Evolutionary conservation across 306 rosid species (phyloP), one percentile per base, ranked within the genome.

Genomic region (Mimosa pudica): DNA sequence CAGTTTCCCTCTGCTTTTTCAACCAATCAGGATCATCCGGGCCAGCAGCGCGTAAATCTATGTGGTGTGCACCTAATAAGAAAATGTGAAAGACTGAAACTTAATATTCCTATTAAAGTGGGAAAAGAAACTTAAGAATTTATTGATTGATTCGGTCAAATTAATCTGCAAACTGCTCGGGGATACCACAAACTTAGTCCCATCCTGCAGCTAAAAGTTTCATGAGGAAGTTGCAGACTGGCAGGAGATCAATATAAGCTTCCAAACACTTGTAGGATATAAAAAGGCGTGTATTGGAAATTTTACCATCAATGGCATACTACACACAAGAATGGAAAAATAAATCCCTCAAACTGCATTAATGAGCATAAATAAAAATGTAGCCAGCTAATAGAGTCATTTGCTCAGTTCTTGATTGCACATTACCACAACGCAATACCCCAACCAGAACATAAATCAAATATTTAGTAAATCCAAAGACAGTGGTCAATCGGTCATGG

Each of bases 1-100:
- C 96, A 67, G 87, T 84, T 61, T 49, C 86, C 79, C 98, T 89
- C 85, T 82, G 96, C 79, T 93, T 88, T 16, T 81, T 73, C 82
- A 93, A 85, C 98, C 98, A 93, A 81, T 74, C 76, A 66, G 97
- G 98, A 87, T 92, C 98, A 33, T 84, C 81, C n/a, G 75, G 44
- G 0, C 88, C 88, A 2, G 98, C 82, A 76, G 91, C 86, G 8
- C 96, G 98, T 78, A 92, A 87, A 84, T 93, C 98, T 76, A 89
- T 54, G 85, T 90, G 97, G 85, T 90, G 97, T 0, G 96, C 96
- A 70, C 98, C 97, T 92, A 84, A 67, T 18, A 36, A 76, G 69
- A 24, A 57, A 77, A 30, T 36, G 51, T 47, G 7, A 66, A 54
- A 67, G 62, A 80, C 71, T 35, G 5, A 44, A 62, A 32, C 17